Base-by-base conservation (phyloP, 2,329 filamentous ascomycete genomes). In the Diaporthe citri region DNA sequence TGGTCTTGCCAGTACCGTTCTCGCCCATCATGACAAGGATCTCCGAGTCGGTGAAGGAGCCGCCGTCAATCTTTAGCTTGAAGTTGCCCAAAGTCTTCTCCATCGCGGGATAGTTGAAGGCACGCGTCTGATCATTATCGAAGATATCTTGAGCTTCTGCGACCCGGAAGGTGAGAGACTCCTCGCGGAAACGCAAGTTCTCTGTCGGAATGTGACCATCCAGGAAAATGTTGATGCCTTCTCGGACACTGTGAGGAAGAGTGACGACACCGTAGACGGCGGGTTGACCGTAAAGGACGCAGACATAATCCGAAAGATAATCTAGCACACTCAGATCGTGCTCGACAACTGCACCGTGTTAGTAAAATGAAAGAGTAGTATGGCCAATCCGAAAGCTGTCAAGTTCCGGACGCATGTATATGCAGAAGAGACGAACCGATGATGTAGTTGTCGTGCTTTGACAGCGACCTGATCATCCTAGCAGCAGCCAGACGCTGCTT, bases 21-120 rank as follows among this genome's bases (percentile, higher is more conserved):
- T 98, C 96, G 79, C 97, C 97, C 97, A 99, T 98, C 95, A 99
- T 97, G 85, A 99, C 97, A 74, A 99, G 92, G 80, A 99, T 99
- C 83, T 99, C 97, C 0, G 97, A 99, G 84, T 99, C 96, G 28
- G 97, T 98, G 83, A 99, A 99, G 76, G 93, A 89, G 79, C 97
- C 97, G 34, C 90, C 74, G 62, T 98, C 94, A 78, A 99, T 92
- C 74, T 86, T 90, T 69, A 99, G 91, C 80, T 94, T 91, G 90
- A 99, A 99, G 83, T 90, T 90, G 76, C 96, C 97, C 51, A 98
- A 89, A 0, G 94, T 97, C 90, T 98, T 98, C 84, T 95, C 90
- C 95, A 99, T 98, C 71, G 87, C 87, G 48, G 97, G 96, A 84
- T 98, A 99, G 76, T 86, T 87, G 88, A 98, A 98, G 67, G 92